Percentiles rank a stretch among this genome's conserved stretches.
Evolutionary conservation across 2,329 filamentous ascomycete genomes (phyloP).

Genomic region (Sporothrix protearum): DNA sequence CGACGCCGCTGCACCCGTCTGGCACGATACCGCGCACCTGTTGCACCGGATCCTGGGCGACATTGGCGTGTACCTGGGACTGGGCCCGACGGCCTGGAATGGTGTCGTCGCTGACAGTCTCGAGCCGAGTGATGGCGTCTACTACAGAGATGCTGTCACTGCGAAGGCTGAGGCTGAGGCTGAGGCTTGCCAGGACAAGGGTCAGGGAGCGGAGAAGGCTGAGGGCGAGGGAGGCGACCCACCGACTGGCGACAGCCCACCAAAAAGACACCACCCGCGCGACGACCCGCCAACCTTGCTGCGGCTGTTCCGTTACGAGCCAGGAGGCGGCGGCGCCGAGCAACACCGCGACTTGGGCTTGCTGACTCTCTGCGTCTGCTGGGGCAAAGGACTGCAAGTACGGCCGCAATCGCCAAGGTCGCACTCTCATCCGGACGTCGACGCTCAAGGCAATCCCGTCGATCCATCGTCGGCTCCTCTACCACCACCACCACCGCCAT

Average conservation of each 20-base stretch:
- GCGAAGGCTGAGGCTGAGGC: not conserved
- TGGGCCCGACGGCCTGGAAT: slow-evolving; percentile 26
- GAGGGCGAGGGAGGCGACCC: not conserved
- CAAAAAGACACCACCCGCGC: slow-evolving; percentile 8
- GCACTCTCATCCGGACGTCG: not conserved
- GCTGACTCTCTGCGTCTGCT: slow-evolving; percentile 29
- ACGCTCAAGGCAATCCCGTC: not conserved
- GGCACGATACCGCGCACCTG: slow-evolving; percentile 29
- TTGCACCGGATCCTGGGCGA: slow-evolving; percentile 30
- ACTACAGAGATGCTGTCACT: not conserved
- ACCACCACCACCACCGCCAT: not conserved
- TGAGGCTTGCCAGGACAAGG: not conserved
- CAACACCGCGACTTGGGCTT: slow-evolving; percentile 30
- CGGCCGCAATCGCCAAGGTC: not conserved
- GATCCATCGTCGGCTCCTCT: not conserved
- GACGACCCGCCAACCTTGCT: slow-evolving; percentile 30
- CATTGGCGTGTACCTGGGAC: slow-evolving; percentile 24
- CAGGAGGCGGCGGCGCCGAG: slow-evolving; percentile 29
- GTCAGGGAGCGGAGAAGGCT: not conserved
- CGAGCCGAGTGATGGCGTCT: slow-evolving; percentile 10
- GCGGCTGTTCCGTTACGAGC: slow-evolving; percentile 30
- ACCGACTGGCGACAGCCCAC: not conserved
- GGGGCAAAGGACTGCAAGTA: slow-evolving; percentile 30
- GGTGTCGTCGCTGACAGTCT: slow-evolving; percentile 26
- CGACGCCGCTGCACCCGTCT: slow-evolving; percentile 20